Conservation (phyloP, 2,329 filamentous ascomycete species). For the Cercospora sp. region DNA sequence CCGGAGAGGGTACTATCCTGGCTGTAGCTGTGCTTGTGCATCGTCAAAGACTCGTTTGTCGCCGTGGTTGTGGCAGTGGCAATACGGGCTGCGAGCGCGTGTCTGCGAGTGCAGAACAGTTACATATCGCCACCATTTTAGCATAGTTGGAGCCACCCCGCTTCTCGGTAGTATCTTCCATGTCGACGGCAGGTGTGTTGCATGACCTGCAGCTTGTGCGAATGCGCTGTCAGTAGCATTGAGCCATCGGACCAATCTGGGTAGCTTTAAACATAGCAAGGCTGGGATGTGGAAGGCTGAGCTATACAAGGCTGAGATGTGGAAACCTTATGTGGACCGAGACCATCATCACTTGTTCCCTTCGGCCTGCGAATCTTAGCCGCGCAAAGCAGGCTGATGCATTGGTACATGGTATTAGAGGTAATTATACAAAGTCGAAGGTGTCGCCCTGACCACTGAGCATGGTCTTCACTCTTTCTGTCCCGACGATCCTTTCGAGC, state of each 20-base stretch:
- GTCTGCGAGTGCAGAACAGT: not conserved
- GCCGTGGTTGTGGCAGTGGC: not conserved
- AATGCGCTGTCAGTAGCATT: not conserved
- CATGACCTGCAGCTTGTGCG: not conserved
- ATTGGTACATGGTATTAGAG: not conserved
- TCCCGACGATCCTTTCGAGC: constrained; percentile 84
- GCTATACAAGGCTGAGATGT: not conserved
- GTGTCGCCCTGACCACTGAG: constrained; percentile 71
- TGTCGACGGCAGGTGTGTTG: not conserved
- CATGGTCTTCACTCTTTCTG: constrained; percentile 78
- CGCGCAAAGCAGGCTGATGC: not conserved
- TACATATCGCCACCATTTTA: too few species aligned
- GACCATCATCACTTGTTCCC: not conserved
- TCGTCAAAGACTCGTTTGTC: not conserved
- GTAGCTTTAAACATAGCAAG: not conserved
- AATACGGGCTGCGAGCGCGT: not conserved
- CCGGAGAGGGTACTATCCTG: not conserved
- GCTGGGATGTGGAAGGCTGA: not conserved
- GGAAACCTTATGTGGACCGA: not conserved
- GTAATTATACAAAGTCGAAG: constrained; percentile 79
- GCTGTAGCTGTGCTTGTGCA: not conserved
- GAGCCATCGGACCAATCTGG: not conserved
- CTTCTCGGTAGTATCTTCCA: not conserved
- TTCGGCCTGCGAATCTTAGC: not conserved
- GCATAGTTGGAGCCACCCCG: not conserved